A percentile compares a stretch with the other conserved stretches of the same genome.
These are phyloP conservation scores for Pisolithus microcarpus DNA, from an alignment of 768 basidiomycete genomes.

Conservation along the genomic window DNA sequence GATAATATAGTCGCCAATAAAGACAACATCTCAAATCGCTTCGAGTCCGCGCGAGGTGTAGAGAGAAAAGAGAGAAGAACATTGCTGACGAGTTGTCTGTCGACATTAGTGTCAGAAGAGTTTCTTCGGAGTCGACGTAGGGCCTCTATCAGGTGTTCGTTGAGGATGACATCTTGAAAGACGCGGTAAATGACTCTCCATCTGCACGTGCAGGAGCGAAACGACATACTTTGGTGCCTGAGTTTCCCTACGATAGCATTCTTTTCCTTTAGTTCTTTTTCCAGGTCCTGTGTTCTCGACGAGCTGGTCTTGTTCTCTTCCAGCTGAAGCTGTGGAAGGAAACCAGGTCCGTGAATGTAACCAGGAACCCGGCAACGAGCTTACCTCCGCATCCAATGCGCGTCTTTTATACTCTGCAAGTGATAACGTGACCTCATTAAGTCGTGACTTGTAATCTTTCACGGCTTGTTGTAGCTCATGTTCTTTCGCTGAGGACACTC, in stretches of 20 bases:
- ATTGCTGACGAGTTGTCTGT: conserved; percentile 90
- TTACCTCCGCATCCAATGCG: conserved; percentile 80
- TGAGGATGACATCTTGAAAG: conserved; percentile 80
- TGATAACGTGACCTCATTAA: conserved; percentile 61
- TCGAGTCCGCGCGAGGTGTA: conserved; percentile 86
- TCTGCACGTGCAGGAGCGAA: not conserved
- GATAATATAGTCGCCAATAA: conserved; percentile 84
- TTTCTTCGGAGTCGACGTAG: conserved; percentile 87
- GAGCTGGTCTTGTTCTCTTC: conserved; percentile 66
- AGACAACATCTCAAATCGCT: conserved; percentile 94
- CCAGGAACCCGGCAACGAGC: conserved; percentile 9
- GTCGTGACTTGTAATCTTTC: conserved; percentile 70
- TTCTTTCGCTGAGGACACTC: conserved; percentile 61
- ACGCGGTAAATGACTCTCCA: not conserved
- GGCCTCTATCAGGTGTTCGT: conserved; percentile 96
- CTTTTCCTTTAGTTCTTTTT: conserved; percentile 94
- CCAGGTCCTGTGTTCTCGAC: conserved; percentile 61
- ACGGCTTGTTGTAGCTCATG: conserved; percentile 83
- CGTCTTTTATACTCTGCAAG: conserved; percentile 89
- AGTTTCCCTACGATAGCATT: conserved; percentile 90
- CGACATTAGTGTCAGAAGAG: conserved; percentile 81
- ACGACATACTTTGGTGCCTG: conserved; percentile 76
- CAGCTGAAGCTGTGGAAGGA: conserved; percentile 50
- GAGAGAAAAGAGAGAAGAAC: conserved; percentile 84
- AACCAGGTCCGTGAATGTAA: not conserved